These are phyloP conservation scores for Halteria grandinella DNA, from an alignment of 73 alveolate species.

Conservation along the genomic window DNA sequence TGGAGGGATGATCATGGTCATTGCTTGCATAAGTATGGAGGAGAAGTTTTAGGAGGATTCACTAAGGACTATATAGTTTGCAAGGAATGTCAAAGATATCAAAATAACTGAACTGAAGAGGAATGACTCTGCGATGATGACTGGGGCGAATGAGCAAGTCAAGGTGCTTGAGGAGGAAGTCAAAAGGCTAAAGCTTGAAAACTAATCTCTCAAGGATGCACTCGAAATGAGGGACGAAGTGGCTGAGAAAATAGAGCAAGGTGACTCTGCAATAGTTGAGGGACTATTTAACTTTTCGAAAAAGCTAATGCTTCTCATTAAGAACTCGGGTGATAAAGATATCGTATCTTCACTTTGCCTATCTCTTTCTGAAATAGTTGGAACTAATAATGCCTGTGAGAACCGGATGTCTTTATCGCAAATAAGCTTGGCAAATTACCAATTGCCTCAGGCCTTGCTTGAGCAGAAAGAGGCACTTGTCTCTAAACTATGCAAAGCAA, in stretches of 20 bases:
- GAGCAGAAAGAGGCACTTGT: no score
- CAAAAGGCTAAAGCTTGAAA: no score
- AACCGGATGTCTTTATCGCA: neutral
- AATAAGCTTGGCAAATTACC: neutral
- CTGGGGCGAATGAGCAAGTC: no score
- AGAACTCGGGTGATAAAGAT: neutral
- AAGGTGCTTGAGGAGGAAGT: no score
- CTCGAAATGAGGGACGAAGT: neutral
- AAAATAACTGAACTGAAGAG: neutral
- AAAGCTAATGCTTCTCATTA: neutral
- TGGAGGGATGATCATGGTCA: constrained; percentile 76
- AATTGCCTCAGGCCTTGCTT: no score
- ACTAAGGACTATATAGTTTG: constrained; percentile 36
- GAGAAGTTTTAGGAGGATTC: constrained; percentile 17
- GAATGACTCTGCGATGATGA: no score
- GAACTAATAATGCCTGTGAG: neutral
- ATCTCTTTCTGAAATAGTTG: neutral
- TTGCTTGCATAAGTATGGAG: constrained; percentile 48
- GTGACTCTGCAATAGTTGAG: neutral
- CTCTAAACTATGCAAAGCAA: no score
- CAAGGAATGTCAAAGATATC: neutral
- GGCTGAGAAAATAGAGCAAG: neutral
- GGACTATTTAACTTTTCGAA: neutral
- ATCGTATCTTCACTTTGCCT: neutral
- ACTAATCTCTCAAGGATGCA: no score